Base-by-base conservation (phyloP, 1,284 basidiomycete species). In the Boletellus dicymbophilus region DNA sequence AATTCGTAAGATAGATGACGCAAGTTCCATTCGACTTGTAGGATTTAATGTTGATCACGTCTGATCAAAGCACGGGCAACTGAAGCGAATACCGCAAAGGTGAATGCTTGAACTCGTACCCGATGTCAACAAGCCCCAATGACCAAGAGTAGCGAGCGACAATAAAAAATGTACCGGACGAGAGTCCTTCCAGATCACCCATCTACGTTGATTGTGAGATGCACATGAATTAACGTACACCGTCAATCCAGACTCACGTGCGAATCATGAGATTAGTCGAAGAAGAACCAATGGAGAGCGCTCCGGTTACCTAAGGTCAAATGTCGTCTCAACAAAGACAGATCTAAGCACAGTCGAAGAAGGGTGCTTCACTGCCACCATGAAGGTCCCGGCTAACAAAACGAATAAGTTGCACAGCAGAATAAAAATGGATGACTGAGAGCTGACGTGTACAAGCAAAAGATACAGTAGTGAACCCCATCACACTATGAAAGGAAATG, bases 241-340 rank as follows among this genome's bases (percentile, higher is more conserved):
- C 21, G 37, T 16, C 4, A 20, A n/a, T n/a, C 13, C 8, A 10
- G 13, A 43, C 60, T 23, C 37, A 62, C 63, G 57, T 58, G 36
- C 63, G 58, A 39, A 66, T 52, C 62, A 65, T 59, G 28, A 63
- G 13, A 37, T 65, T 63, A 18, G 48, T 48, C 2, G 58, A 61
- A n/a, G 53, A 37, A 44, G 51, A 28, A 37, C 48, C 39, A 26
- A 57, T 36, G 21, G n/a, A n/a, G n/a, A n/a, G n/a, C n/a, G 10
- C 42, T 7, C 15, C 39, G 12, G 26, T 3, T 18, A 55, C 8
- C 58, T 61, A 42, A 16, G 0, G 30, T n/a, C 21, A n/a, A 16
- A 23, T 10, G 9, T 20, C 22, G 6, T 9, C 20, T 51, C n/a
- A 44, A 12, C 6, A 16, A 23, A 3, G 38, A 10, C n/a, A n/a